Conservation (phyloP, 805 yeast species). For the Torulaspora microellipsoides region DNA sequence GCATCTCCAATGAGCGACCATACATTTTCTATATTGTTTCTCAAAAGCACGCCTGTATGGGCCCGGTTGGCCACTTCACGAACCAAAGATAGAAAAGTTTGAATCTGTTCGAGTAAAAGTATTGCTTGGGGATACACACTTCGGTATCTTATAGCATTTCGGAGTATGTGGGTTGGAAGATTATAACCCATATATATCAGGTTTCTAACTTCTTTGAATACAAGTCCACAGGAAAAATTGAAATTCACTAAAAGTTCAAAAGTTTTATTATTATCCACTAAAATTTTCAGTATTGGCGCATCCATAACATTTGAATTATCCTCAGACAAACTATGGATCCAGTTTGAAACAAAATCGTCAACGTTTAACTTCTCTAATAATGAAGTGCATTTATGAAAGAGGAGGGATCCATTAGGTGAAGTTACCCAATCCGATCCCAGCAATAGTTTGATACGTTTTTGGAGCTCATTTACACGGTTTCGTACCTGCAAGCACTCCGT, state of each 20-base stretch:
- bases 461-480: conserved; percentile 40
- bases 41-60: conserved; percentile 42
- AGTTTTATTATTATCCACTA: conserved; percentile 21
- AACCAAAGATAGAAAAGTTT: conserved; percentile 36
- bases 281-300: conserved; percentile 41
- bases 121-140: conserved; percentile 55
- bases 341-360: conserved; percentile 39
- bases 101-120: conserved; percentile 48
- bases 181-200: conserved; percentile 47
- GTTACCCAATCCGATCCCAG: conserved; percentile 59
- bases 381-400: conserved; percentile 45
- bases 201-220: conserved; percentile 52
- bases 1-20: conserved; percentile 36
- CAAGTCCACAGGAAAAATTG: conserved; percentile 39
- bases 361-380: conserved; percentile 47
- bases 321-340: conserved; percentile 41
- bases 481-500: conserved; percentile 52
- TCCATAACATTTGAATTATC: conserved; percentile 19
- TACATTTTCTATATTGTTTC: conserved; percentile 34
- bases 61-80: conserved; percentile 35
- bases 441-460: conserved; percentile 44
- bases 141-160: conserved; percentile 47
- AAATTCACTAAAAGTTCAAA: conserved; percentile 46
- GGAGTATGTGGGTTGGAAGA: conserved; percentile 49
- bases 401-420: conserved; percentile 62